These are phyloP conservation scores for Arabidopsis hybrid DNA, from an alignment of 441 rosid species.

Conservation along the genomic window DNA sequence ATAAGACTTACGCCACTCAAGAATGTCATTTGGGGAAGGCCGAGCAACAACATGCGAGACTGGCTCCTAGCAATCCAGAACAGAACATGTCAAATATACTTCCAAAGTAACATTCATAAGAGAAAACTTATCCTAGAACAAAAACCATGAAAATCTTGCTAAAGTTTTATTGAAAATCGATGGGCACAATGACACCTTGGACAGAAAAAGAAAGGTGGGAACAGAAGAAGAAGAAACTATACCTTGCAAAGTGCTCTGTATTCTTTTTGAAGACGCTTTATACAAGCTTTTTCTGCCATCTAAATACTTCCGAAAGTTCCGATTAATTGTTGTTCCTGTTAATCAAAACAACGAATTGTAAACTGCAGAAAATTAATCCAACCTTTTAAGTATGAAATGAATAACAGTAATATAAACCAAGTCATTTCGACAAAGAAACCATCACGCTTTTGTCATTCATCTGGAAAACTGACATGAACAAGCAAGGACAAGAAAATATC, in stretches of 20 bases:
- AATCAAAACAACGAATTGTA: background rate
- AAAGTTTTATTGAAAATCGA: background rate
- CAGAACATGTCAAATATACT: conserved; percentile 23
- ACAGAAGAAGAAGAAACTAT: conserved; percentile 10
- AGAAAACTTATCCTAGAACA: conserved; percentile 2
- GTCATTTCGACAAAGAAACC: background rate
- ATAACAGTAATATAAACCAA: background rate
- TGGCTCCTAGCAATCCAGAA: conserved; percentile 71
- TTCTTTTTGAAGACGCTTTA: conserved; percentile 95
- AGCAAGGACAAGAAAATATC: conserved; percentile 11
- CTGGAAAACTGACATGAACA: conserved; percentile 6
- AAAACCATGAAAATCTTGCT: conserved; percentile 16
- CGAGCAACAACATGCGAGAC: conserved; percentile 94
- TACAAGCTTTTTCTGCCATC: conserved; percentile 93
- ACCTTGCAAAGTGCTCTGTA: conserved; percentile 94
- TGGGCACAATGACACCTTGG: background rate
- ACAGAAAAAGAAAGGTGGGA: background rate
- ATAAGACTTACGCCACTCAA: conserved; percentile 91
- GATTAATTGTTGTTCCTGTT: background rate
- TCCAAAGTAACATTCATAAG: background rate
- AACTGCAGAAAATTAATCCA: background rate
- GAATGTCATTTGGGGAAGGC: conserved; percentile 91
- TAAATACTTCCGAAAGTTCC: background rate
- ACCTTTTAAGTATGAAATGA: background rate
- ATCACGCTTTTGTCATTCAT: background rate